Conservation (phyloP, 208 protist species). For the Leishmania tropica region DNA sequence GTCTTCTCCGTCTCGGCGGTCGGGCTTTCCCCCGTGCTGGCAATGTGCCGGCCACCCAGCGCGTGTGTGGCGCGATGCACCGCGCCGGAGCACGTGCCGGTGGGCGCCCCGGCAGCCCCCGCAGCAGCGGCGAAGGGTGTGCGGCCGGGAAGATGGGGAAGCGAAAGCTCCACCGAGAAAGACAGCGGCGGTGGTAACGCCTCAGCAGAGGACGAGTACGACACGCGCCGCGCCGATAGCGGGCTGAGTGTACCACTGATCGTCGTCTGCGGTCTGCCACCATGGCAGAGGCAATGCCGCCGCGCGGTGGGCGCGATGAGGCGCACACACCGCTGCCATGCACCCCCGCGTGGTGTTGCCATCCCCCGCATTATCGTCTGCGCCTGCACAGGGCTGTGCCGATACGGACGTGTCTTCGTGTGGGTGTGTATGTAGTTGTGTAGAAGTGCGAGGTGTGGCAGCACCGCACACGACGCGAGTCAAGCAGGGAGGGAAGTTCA, state of each 20-base stretch:
- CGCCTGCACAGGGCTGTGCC: neutral
- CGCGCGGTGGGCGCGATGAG: neutral
- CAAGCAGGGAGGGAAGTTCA: neutral
- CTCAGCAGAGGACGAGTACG: neutral
- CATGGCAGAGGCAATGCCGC: neutral
- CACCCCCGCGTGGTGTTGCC: neutral
- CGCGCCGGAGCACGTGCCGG: neutral
- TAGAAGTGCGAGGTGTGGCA: neutral
- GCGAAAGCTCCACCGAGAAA: slow-evolving; percentile 24
- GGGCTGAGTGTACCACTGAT: neutral
- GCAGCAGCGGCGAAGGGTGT: slow-evolving; percentile 7
- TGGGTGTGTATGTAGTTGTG: neutral
- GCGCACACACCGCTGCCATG: neutral
- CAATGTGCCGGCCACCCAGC: neutral
- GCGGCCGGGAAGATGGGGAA: slow-evolving; percentile 20
- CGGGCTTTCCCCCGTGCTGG: neutral
- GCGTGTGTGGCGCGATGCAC: neutral
- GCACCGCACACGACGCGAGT: neutral
- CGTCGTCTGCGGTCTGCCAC: neutral
- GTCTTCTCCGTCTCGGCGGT: neutral
- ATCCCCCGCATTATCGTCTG: neutral
- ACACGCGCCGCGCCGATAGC: neutral
- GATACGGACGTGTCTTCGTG: neutral
- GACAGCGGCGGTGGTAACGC: neutral
- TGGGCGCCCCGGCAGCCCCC: neutral